Evolutionary conservation across 2,329 filamentous ascomycete genomes (phyloP).

Genomic region (Samsoniella hepiali): DNA sequence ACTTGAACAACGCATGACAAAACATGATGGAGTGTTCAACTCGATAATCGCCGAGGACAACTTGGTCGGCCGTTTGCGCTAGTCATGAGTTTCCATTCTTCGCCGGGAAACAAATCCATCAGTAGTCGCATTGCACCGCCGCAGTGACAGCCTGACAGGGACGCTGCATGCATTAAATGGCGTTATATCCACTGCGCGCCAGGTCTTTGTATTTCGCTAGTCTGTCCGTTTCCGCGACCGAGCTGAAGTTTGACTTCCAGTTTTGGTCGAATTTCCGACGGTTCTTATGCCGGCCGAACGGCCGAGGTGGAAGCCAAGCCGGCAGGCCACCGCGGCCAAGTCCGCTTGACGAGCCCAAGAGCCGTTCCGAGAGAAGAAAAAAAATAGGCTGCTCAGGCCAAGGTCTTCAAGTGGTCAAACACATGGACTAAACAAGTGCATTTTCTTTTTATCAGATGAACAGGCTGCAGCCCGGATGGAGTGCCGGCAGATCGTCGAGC

Average conservation of each 20-base stretch:
- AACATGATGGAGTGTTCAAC: too few species aligned
- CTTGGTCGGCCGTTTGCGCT: neutral
- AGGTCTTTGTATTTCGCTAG: neutral
- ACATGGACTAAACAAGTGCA: too few species aligned
- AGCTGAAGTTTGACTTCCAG: neutral
- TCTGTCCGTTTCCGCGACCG: constrained; percentile 3
- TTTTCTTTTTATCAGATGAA: neutral
- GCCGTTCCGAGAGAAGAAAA: neutral
- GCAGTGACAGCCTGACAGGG: neutral
- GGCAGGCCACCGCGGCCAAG: neutral
- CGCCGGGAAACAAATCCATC: neutral
- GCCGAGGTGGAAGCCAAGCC: neutral
- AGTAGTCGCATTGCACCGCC: neutral
- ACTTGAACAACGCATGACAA: too few species aligned
- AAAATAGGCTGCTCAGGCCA: neutral
- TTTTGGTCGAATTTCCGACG: neutral
- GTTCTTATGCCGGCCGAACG: neutral
- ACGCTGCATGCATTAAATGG: neutral
- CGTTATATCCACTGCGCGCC: neutral
- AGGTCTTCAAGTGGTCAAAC: neutral
- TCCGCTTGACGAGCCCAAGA: neutral
- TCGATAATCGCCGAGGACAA: neutral
- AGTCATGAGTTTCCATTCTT: neutral
- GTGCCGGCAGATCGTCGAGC: neutral
- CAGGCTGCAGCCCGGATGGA: neutral